Conservation (phyloP, 768 basidiomycete genomes). For the Lactarius evosmus region DNA sequence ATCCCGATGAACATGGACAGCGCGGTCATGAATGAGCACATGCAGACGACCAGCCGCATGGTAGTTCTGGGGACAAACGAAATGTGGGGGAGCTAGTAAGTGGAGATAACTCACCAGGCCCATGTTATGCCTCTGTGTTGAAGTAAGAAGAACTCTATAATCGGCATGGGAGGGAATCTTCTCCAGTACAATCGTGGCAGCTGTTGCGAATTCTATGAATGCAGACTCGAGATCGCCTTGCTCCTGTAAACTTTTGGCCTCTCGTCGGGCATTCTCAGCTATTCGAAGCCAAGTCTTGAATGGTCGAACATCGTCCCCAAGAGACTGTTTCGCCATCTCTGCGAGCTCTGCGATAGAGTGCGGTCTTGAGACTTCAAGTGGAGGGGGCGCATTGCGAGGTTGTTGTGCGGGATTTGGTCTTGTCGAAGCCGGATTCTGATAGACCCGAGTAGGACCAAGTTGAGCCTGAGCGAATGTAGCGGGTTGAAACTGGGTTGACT, state of each 20-base stretch:
- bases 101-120: constrained; percentile 52
- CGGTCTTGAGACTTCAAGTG: constrained; percentile 30
- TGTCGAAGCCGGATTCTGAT: constrained; percentile 21
- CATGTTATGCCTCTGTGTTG: constrained; percentile 63
- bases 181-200: constrained; percentile 76
- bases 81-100: constrained; percentile 14
- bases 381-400: constrained; percentile 7
- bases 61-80: not conserved
- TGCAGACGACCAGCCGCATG: constrained; percentile 10
- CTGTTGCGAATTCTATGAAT: constrained; percentile 67
- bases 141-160: constrained; percentile 52
- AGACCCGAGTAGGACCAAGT: not conserved
- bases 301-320: constrained; percentile 55
- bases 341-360: constrained; percentile 65
- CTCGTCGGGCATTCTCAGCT: constrained; percentile 60
- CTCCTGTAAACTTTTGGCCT: constrained; percentile 31
- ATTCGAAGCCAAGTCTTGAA: constrained; percentile 65
- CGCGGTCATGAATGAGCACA: not conserved
- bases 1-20: not conserved
- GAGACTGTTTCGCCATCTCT: constrained; percentile 50
- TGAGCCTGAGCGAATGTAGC: constrained; percentile 12
- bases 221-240: constrained; percentile 63
- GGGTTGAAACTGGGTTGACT: constrained; percentile 17
- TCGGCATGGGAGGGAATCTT: constrained; percentile 71
- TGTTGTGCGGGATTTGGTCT: constrained; percentile 17